Evolutionary conservation across 192 early-diverging fungal genomes (phyloP).

Genomic region (Entomortierella parvispora): DNA sequence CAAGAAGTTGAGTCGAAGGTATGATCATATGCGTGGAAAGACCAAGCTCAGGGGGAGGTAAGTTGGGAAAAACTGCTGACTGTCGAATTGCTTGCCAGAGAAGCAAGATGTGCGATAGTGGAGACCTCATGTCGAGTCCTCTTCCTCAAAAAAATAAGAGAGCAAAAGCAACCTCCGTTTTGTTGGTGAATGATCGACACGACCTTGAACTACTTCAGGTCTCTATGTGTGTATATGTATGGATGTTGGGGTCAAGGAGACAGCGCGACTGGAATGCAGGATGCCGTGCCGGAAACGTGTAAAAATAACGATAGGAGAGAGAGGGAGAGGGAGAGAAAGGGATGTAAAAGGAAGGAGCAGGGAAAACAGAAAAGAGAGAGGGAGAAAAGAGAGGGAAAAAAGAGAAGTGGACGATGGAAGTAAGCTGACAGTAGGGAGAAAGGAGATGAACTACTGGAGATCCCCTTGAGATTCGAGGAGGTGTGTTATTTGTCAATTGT

Average conservation of each 20-base stretch:
- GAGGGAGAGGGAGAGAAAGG: neutral
- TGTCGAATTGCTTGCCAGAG: slow-evolving; percentile 36
- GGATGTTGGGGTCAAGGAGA: too few species aligned
- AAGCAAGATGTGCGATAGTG: slow-evolving; percentile 29
- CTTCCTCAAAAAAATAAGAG: too few species aligned
- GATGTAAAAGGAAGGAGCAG: neutral
- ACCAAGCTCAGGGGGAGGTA: slow-evolving; percentile 17
- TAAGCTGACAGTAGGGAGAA: neutral
- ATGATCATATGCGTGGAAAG: neutral
- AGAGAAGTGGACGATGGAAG: neutral
- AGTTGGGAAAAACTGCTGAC: neutral
- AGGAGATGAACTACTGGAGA: neutral
- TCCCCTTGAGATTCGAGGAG: too few species aligned
- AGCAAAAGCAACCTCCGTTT: too few species aligned
- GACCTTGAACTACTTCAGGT: too few species aligned
- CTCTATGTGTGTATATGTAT: too few species aligned
- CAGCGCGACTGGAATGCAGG: too few species aligned
- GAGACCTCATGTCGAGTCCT: slow-evolving; percentile 10
- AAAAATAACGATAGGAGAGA: neutral
- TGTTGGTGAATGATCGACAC: too few species aligned
- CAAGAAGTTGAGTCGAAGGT: neutral
- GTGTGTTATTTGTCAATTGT: too few species aligned
- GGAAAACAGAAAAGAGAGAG: neutral
- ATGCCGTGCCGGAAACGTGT: neutral
- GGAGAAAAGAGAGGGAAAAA: neutral